These are phyloP conservation scores for Trichosporon asahii DNA, from an alignment of 1,284 basidiomycete genomes.

Conservation along the genomic window DNA sequence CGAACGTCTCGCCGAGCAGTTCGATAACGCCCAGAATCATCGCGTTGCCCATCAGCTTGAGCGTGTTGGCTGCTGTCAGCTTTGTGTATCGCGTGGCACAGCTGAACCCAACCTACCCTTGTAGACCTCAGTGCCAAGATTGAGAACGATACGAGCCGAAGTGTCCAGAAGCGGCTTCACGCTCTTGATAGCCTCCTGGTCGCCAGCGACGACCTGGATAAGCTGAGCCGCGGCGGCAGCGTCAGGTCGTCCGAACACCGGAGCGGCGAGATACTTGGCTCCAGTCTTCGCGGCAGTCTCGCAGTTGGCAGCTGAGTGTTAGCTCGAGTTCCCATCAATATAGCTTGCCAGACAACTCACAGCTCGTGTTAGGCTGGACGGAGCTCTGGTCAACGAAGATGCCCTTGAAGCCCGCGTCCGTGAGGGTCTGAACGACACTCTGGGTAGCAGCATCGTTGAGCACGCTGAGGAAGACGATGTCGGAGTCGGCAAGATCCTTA, in stretches of 20 bases:
- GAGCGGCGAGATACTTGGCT: conserved; percentile 33
- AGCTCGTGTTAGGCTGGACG: conserved; percentile 33
- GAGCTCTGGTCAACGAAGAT: conserved; percentile 39
- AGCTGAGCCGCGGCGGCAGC: conserved; percentile 34
- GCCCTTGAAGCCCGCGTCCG: conserved; percentile 16
- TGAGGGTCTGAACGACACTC: conserved; percentile 28
- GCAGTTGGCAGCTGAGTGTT: conserved; percentile 26
- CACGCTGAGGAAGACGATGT: conserved; percentile 31
- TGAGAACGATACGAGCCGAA: conserved; percentile 29
- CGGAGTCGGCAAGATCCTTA: conserved; percentile 27
- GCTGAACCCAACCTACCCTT: conserved; percentile 37
- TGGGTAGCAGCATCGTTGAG: conserved; percentile 37
- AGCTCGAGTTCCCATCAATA: background rate
- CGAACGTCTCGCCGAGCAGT: conserved; percentile 41
- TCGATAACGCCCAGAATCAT: conserved; percentile 42
- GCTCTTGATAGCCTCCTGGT: conserved; percentile 19
- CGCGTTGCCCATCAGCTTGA: conserved; percentile 46
- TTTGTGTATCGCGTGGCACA: background rate
- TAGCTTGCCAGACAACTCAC: conserved; percentile 21
- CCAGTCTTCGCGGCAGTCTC: conserved; percentile 29
- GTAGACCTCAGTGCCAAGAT: conserved; percentile 38
- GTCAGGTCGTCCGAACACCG: conserved; percentile 41
- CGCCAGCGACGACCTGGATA: conserved; percentile 33
- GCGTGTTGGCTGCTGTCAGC: conserved; percentile 31
- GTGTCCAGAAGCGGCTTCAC: conserved; percentile 29